Evolutionary conservation across 768 basidiomycete species (phyloP), one percentile per base, ranked within the genome.

Genomic region (Boletus edulis): DNA sequence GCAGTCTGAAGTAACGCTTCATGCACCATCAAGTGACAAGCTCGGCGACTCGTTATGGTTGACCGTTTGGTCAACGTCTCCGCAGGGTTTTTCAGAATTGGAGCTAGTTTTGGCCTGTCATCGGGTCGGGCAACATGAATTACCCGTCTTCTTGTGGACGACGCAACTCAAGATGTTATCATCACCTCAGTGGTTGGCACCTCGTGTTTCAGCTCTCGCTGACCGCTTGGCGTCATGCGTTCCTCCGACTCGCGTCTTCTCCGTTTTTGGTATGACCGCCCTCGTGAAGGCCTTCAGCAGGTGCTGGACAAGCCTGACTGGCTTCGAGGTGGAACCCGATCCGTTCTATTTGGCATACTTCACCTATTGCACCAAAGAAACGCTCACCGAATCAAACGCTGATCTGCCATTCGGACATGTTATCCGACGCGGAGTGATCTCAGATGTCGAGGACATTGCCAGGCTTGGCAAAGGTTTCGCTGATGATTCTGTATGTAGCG

Each of bases 71-170:
- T 75, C 76, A 27, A 60, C 61, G 5, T 64, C 70, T 17, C 46
- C 70, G n/a, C 62, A 68, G 14, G 65, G 67, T 35, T 56, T 57
- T 13, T 66, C 60, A 22, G 66, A 66, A 1, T 72, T 81, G 44
- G 76, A 79, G 24, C 56, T 81, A 40, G 72, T 79, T 38, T 50
- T 84, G 42, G 72, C 81, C 13, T 84, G 81, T 59, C 74, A 77
- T 46, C 67, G 67, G 44, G 76, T 72, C 54, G 72, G 70, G 18
- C 57, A 75, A 42, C 78, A 82, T 46, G 70, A 77, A 44, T 74
- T 81, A 50, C 83, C 82, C 29, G 68, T 82, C 52, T 84, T 83
- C 64, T 58, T 84, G 38, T 82, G 79, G 77, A 69, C 75, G 17
- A 68, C 74, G 9, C 69, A 67, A 20, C 63, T 53, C 43, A 55